These are phyloP conservation scores for Fusarium decemcellulare DNA, from an alignment of 2,329 filamentous ascomycete species.

Conservation along the genomic window DNA sequence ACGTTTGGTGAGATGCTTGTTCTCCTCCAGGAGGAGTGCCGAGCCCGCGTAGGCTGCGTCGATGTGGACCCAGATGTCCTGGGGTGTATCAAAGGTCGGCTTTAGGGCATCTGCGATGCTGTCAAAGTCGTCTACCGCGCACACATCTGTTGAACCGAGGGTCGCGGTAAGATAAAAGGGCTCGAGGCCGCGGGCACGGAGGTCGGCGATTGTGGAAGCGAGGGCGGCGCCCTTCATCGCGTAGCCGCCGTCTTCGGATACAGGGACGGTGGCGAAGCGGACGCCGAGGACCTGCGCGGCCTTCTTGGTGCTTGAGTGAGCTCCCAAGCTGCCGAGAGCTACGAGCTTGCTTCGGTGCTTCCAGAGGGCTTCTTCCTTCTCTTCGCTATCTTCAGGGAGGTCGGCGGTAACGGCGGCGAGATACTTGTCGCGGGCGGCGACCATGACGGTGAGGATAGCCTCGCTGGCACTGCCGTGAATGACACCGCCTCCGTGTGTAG, in stretches of 20 bases:
- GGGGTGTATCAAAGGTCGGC: constrained; percentile 47
- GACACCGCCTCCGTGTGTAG: constrained; percentile 86
- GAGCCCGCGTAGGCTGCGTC: constrained; percentile 95
- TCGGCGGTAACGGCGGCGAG: constrained; percentile 72
- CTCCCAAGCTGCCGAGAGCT: constrained; percentile 82
- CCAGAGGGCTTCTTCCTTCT: constrained; percentile 79
- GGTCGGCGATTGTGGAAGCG: constrained; percentile 72
- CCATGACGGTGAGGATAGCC: constrained; percentile 87
- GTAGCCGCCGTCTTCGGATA: constrained; percentile 74
- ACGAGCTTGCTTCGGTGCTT: constrained; percentile 72
- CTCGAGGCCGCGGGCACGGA: constrained; percentile 78
- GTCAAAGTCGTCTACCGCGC: constrained; percentile 86
- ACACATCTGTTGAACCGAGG: constrained; percentile 89
- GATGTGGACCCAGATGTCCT: constrained; percentile 89
- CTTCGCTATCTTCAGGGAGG: constrained; percentile 64
- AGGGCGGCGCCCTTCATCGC: constrained; percentile 78
- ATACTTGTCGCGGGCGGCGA: constrained; percentile 87
- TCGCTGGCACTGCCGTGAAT: constrained; percentile 94
- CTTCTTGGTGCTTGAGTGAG: constrained; percentile 90
- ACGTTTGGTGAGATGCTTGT: constrained; percentile 75
- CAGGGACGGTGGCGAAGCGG: constrained; percentile 80
- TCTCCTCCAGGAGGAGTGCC: constrained; percentile 85
- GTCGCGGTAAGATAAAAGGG: constrained; percentile 91
- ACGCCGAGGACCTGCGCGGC: constrained; percentile 89
- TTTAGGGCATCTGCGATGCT: constrained; percentile 71